These are phyloP conservation scores for Sphagnurus paluster DNA, from an alignment of 1,284 basidiomycete species.

Conservation along the genomic window DNA sequence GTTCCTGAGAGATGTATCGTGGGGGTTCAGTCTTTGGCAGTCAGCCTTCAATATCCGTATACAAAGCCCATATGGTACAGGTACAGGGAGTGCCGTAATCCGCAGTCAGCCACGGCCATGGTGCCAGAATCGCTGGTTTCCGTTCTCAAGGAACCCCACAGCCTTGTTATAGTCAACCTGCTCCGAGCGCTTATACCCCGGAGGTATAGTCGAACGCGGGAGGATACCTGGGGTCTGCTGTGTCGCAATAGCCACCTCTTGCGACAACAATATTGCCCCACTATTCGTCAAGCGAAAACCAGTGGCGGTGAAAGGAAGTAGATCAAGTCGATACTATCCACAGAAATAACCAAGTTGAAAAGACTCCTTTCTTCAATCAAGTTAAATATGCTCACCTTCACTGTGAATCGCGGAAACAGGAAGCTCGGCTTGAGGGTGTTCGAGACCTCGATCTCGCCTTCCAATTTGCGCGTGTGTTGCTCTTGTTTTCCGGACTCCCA, in stretches of 20 bases:
- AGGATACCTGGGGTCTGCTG: constrained; percentile 40
- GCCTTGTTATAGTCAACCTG: constrained; percentile 51
- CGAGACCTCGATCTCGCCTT: constrained; percentile 53
- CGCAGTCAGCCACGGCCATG: constrained; percentile 20
- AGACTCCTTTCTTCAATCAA: background rate
- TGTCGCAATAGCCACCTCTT: constrained; percentile 44
- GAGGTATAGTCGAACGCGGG: constrained; percentile 52
- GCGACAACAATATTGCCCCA: constrained; percentile 36
- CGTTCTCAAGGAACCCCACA: constrained; percentile 54
- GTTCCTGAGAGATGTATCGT: too few relatives aligned
- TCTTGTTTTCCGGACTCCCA: constrained; percentile 42
- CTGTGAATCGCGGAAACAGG: constrained; percentile 50
- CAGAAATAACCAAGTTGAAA: background rate
- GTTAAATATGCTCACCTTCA: constrained; percentile 44
- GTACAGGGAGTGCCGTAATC: constrained; percentile 1
- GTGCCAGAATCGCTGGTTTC: constrained; percentile 52
- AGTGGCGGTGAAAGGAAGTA: constrained; percentile 43
- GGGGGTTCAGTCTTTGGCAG: too few relatives aligned
- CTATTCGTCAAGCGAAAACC: constrained; percentile 39
- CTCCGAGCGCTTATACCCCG: constrained; percentile 46
- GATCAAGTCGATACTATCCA: constrained; percentile 46
- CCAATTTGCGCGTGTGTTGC: constrained; percentile 35
- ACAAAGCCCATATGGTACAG: too few relatives aligned
- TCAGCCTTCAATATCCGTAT: too few relatives aligned
- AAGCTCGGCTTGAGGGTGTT: constrained; percentile 51